Base-by-base conservation (phyloP, 805 yeast genomes). In the Ogataea zsoltii region DNA sequence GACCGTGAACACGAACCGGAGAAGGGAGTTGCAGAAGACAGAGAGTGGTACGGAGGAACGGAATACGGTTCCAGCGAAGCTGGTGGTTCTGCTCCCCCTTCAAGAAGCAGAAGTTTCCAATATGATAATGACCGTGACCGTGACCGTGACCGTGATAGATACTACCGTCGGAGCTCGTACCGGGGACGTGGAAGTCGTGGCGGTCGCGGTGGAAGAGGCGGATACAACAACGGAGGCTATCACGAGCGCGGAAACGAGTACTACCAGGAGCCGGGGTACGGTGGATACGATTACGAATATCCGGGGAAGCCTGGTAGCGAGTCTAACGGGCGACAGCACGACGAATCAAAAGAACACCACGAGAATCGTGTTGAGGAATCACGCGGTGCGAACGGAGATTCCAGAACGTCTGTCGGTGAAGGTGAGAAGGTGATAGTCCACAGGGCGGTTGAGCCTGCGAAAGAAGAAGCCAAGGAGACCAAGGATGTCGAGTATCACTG, bases 401-500 rank as follows among this genome's bases (percentile, higher is more conserved):
- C 13, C 7, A n/a, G 31, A 11, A 11, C n/a, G 6, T 12, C 11
- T 6, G 13, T 11, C 13, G 25, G 7, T 6, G 25, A 21, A 21
- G 9, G 25, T 9, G 25, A 21, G 25, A 21, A 21, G 9, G 7
- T 6, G 25, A 9, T 21, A 9, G 9, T 9, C 7, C 5, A 21
- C 9, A 5, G 9, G 9, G 9, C 25, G 25, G 25, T 9, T 9
- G 7, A 21, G 25, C 25, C 25, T 5, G 25, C 25, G 5, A 33
- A 32, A n/a, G 31, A 30, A 21, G 40, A 38, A 15, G 30, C 30
- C 14, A 39, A 40, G 28, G 34, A 38, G 25, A 42, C 31, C 6
- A 44, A 41, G 25, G 47, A 42, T n/a, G 29, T 29, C 17, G 60
- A 58, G 23, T 51, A 57, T 31, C 67, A 66, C 39, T 62, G 69